Base-by-base conservation (phyloP, 306 rosid genomes). In the Cicer bijugum region DNA sequence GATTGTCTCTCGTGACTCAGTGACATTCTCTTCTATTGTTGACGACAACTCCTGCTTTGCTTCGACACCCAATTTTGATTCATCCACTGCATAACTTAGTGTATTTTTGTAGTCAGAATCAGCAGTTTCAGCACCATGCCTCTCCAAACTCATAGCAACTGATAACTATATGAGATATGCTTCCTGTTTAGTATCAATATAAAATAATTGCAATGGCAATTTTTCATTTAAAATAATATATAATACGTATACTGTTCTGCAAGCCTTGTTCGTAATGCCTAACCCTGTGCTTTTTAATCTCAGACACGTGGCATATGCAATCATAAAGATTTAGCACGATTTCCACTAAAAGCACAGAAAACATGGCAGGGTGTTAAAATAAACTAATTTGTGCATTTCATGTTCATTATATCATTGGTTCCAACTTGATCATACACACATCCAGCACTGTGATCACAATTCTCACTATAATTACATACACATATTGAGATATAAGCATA, bases 121-220 rank as follows among this genome's bases (percentile, higher is more conserved):
- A 50, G 86, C 17, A 57, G 83, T 33, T 78, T 85, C 85, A 23
- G 80, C 80, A 71, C 72, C 83, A 17, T 74, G 82, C 73, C 88
- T 84, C 86, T 89, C 93, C 23, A 81, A 72, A 76, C 85, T 80
- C 90, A 86, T 81, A 69, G 71, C 81, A 85, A 70, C 70, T 35
- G 90, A 80, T 67, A 85, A 75, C 89, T 85, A 80, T 55, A 88
- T 52, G 66, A 83, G 50, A 79, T 45, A 81, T 38, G 55, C 55
- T 55, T 71, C 60, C 69, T 60, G 82, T 66, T 67, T 82, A 70
- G 76, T 69, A 79, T 58, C 75, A 81, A 10, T 44, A 66, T 39
- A n/a, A 81, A 77, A 69, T 37, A 74, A 74, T 67, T 78, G 56
- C 69, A 71, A 77, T 33, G 40, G 23, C 69, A 70, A 37, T 64